These are phyloP conservation scores for Russula foetens DNA, from an alignment of 768 basidiomycete genomes.

Conservation along the genomic window DNA sequence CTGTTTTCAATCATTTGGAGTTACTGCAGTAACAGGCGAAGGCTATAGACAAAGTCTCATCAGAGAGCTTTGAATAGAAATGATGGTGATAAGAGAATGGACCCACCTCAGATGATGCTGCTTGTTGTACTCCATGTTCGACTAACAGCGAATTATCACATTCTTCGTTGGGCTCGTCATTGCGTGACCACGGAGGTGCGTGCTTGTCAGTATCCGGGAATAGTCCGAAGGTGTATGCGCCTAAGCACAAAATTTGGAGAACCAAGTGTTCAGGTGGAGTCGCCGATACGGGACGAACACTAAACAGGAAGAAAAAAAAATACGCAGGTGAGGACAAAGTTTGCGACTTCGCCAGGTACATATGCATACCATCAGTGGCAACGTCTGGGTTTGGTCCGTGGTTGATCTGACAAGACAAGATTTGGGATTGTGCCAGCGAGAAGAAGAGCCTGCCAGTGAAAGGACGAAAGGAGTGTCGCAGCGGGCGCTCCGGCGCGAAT, in stretches of 20 bases:
- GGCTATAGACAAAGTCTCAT: neutral
- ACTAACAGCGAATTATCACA: neutral
- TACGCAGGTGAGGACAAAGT: neutral
- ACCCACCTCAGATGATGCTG: neutral
- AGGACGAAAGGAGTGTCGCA: no score
- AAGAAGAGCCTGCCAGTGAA: no score
- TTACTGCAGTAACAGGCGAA: neutral
- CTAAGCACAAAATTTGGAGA: neutral
- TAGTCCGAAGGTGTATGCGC: neutral
- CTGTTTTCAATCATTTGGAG: neutral
- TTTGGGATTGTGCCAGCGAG: no score
- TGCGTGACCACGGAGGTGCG: neutral
- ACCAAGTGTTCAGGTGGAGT: neutral
- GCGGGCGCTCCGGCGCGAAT: conserved; percentile 1
- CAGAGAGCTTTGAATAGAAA: conserved; percentile 1
- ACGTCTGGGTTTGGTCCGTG: no score
- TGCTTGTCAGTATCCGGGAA: neutral
- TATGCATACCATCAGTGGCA: no score
- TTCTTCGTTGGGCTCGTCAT: neutral
- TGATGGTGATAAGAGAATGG: conserved; percentile 4
- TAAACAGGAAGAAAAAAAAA: neutral
- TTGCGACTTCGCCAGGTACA: no score
- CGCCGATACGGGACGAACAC: neutral
- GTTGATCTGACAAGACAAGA: no score
- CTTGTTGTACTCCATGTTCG: neutral